A percentile compares a stretch with the other conserved stretches of the same genome.
These are phyloP conservation scores for Cunninghamia lanceolata DNA, from an alignment of 75 land plant species.

Conservation along the genomic window DNA sequence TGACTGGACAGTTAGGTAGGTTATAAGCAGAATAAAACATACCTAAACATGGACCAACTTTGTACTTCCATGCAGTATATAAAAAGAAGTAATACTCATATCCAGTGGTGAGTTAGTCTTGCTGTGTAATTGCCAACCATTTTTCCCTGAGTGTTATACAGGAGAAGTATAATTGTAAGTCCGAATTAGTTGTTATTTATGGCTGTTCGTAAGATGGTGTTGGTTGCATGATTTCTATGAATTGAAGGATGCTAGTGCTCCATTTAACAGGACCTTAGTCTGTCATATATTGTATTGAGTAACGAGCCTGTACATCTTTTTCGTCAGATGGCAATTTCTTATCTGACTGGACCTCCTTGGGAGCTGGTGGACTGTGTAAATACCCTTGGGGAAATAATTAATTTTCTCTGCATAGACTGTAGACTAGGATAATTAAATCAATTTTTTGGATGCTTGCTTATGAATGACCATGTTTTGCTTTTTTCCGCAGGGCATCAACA, in stretches of 20 bases:
- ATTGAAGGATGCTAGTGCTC: background rate
- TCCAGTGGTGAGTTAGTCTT: background rate
- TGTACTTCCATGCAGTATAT: background rate
- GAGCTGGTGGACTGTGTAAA: background rate
- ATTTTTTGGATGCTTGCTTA: background rate
- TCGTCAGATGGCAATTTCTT: background rate
- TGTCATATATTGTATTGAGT: background rate
- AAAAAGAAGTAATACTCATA: background rate
- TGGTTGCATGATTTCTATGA: background rate
- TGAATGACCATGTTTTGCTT: background rate
- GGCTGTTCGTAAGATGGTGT: background rate
- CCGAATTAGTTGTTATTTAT: background rate
- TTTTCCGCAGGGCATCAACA: slow-evolving; percentile 72
- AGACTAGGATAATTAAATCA: background rate
- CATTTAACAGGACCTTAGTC: background rate
- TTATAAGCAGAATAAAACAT: too few species aligned
- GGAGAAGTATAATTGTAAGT: background rate
- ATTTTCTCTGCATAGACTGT: background rate
- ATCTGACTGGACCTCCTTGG: background rate
- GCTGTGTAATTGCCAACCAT: background rate
- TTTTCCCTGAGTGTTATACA: background rate
- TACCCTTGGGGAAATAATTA: background rate
- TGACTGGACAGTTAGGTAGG: background rate
- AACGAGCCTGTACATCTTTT: background rate
- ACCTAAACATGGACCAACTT: background rate